Base-by-base conservation (phyloP, 2,329 filamentous ascomycete genomes). In the Verticillium albo-atrum region DNA sequence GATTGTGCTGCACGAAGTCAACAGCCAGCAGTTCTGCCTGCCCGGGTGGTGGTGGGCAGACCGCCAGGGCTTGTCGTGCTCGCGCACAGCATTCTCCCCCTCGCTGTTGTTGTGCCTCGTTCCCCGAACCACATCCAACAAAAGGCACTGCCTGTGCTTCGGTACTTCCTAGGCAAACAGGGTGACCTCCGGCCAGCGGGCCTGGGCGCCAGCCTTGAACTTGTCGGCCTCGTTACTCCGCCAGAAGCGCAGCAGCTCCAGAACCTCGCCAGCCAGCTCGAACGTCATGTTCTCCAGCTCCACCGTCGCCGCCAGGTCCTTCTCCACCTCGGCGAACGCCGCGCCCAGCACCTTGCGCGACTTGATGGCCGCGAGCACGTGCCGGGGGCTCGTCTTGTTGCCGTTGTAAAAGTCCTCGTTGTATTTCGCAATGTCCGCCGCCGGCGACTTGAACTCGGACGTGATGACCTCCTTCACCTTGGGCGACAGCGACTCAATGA, bases 391-490 rank as follows among this genome's bases (percentile, higher is more conserved):
- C 59, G 80, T 72, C 65, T 84, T 83, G 76, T 94, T 82, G 65
- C 82, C 79, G 50, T 80, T 71, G 20, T 87, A 73, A 72, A 87
- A 94, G 25, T 84, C 81, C 42, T 87, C 78, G 72, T 93, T 94
- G 75, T 82, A 84, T 64, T 85, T 78, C 56, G 60, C 52, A 7
- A 26, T 47, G 25, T 88, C 81, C 23, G 79, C 74, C 30, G 83
- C 82, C 10, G 83, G 75, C 6, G 81, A 77, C 35, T 83, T 84
- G 66, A 93, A 90, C 64, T 88, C 86, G 2, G 84, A 75, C 61
- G 88, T 86, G 65, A 97, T 77, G 54, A 91, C 84, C 64, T 92
- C 85, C 55, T 83, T 79, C 23, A 89, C 83, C 73, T 90, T 84
- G 25, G 84, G 73, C 1, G 86, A 77, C 23, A 92, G 77, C n/a